Evolutionary conservation across 1,139 yeast genomes (phyloP).

Genomic region (Yamadazyma triangularis): DNA sequence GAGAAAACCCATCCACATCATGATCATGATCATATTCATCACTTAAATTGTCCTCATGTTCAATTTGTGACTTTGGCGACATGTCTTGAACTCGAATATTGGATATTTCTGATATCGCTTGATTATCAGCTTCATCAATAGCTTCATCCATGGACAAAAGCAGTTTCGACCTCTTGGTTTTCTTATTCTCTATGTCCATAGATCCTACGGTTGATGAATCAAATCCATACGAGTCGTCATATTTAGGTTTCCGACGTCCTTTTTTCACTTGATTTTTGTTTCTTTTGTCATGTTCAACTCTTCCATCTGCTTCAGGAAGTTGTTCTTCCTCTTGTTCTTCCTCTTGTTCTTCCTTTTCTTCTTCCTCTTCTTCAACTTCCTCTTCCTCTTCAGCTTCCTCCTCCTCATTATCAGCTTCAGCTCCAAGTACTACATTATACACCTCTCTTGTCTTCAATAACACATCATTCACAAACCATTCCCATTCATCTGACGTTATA

Average conservation of each 20-base stretch:
- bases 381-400: conserved; percentile 4
- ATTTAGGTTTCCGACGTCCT: too few relatives aligned
- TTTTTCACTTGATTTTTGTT: too few relatives aligned
- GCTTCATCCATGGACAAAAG: conserved; percentile 13
- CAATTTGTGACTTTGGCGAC: conserved; percentile 18
- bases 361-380: conserved; percentile 8
- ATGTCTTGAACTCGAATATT: conserved; percentile 22
- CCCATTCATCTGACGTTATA: conserved; percentile 37
- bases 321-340: conserved; percentile 9
- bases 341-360: too few relatives aligned
- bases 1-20: conserved; percentile 12
- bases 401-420: conserved; percentile 9
- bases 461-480: conserved; percentile 42
- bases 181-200: conserved; percentile 6
- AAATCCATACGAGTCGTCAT: too few relatives aligned
- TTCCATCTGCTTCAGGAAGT: too few relatives aligned
- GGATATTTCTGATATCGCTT: conserved; percentile 15
- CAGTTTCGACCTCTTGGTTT: too few relatives aligned
- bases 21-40: conserved; percentile 24
- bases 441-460: conserved; percentile 42
- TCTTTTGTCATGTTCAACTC: too few relatives aligned
- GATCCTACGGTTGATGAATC: conserved; percentile 18
- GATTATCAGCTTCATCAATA: conserved; percentile 14
- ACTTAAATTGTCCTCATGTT: conserved; percentile 9
- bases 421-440: conserved; percentile 43